These are phyloP conservation scores for Populus hybrid DNA, from an alignment of 441 rosid species.

Conservation along the genomic window DNA sequence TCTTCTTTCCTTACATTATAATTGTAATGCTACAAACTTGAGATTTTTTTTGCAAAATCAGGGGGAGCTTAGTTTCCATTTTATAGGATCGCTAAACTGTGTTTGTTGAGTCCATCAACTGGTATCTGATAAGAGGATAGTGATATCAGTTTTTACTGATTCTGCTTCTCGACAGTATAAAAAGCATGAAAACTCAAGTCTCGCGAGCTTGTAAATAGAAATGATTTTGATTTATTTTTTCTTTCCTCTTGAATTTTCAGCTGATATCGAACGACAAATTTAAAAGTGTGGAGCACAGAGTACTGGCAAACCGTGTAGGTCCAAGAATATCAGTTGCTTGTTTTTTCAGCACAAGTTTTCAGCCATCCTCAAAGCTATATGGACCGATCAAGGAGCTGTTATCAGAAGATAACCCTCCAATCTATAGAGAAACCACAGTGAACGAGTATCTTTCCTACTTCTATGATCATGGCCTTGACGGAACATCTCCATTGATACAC, in stretches of 20 bases:
- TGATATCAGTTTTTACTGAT: neutral
- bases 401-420: slow-evolving; percentile 51
- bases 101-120: neutral
- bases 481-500: slow-evolving; percentile 34
- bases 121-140: neutral
- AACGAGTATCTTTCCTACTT: slow-evolving; percentile 29
- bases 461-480: slow-evolving; percentile 42
- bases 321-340: slow-evolving; percentile 56
- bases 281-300: slow-evolving; percentile 55
- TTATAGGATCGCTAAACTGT: neutral
- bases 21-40: neutral
- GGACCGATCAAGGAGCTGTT: slow-evolving; percentile 57
- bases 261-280: slow-evolving; percentile 51
- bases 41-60: neutral
- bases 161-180: neutral
- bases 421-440: slow-evolving; percentile 38
- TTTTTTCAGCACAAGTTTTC: slow-evolving; percentile 33
- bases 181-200: neutral
- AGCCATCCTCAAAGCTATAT: slow-evolving; percentile 23
- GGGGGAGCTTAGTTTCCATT: neutral
- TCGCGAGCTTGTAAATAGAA: neutral
- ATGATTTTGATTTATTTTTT: neutral
- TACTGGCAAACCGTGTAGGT: slow-evolving; percentile 33
- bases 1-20: neutral
- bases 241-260: slow-evolving; percentile 26